Evolutionary conservation across 2,329 filamentous ascomycete species (phyloP).

Genomic region (Oidium heveae): DNA sequence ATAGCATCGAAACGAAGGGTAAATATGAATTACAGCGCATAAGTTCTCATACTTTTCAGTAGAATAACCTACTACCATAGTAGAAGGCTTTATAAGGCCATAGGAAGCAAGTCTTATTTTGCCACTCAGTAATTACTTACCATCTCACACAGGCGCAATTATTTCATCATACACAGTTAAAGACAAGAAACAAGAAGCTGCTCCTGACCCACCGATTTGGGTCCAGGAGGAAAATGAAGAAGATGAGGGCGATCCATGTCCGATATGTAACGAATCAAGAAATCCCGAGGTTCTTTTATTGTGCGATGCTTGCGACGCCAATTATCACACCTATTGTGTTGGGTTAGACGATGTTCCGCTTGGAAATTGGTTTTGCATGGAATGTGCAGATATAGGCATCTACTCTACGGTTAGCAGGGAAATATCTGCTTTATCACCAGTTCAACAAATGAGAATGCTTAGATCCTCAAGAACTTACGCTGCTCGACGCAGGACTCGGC

Average conservation of each 20-base stretch:
- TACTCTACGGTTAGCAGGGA: slow-evolving; percentile 14
- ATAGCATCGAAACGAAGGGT: too few relatives aligned
- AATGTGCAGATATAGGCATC: slow-evolving; percentile 32
- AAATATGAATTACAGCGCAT: too few relatives aligned
- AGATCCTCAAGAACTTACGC: slow-evolving; percentile 26
- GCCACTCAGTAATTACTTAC: not conserved
- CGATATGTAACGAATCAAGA: slow-evolving; percentile 58
- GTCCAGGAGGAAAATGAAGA: slow-evolving; percentile 46
- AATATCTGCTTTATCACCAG: not conserved
- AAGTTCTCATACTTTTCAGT: too few relatives aligned
- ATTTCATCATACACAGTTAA: slow-evolving; percentile 39
- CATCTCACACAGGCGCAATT: slow-evolving; percentile 21
- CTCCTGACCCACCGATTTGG: slow-evolving; percentile 58
- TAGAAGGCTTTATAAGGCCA: too few relatives aligned
- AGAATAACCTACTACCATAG: too few relatives aligned
- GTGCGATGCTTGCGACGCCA: slow-evolving; percentile 73
- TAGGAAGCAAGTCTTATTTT: not conserved
- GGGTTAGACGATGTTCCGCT: slow-evolving; percentile 53
- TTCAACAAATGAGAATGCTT: slow-evolving; percentile 6
- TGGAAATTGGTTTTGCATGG: slow-evolving; percentile 76
- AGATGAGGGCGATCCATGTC: slow-evolving; percentile 51
- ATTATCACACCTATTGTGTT: slow-evolving; percentile 81
- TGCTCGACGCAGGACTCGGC: slow-evolving; percentile 27
- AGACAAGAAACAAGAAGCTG: slow-evolving; percentile 71
- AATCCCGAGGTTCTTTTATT: slow-evolving; percentile 67